phyloP scores from a whole-genome alignment of 2,329 filamentous ascomycete genomes.

The Trichoderma sp. region DNA sequence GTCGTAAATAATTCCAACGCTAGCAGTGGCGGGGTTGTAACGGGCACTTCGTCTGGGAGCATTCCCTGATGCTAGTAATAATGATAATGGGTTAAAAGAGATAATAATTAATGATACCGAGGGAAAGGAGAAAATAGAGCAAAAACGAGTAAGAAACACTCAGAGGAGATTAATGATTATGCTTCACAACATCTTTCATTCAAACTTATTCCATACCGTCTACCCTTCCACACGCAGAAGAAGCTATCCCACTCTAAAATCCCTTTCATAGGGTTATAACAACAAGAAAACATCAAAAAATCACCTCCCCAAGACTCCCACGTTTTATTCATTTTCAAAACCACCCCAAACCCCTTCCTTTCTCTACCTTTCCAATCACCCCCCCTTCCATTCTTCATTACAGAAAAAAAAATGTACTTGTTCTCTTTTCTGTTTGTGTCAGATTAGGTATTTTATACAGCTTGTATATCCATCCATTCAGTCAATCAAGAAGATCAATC shows the following conservation, averaged over 20 bases:
- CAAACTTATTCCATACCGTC: not conserved
- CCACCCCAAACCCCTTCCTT: not conserved
- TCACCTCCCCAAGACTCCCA: conserved; percentile 5
- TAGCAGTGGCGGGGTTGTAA: not conserved
- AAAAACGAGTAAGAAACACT: too few relatives aligned
- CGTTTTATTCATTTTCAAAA: not conserved
- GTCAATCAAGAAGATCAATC: not conserved
- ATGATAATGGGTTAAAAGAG: too few relatives aligned
- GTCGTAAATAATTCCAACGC: not conserved
- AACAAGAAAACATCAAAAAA: not conserved
- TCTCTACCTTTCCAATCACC: not conserved
- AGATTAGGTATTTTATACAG: conserved; percentile 7
- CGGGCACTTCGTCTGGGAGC: not conserved
- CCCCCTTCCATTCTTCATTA: not conserved
- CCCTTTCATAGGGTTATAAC: not conserved
- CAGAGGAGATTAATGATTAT: not conserved
- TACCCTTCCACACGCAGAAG: not conserved
- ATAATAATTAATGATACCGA: too few relatives aligned
- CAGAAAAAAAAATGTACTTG: not conserved
- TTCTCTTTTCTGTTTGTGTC: not conserved
- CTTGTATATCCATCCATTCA: conserved; percentile 5
- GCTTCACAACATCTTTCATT: not conserved
- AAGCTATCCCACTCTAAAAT: not conserved
- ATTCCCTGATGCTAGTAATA: not conserved
- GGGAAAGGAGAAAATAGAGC: too few relatives aligned